Percentiles rank a stretch among this genome's conserved stretches.
phyloP scores from a whole-genome alignment of 306 rosid genomes.

The Trichosanthes cucumerina region DNA sequence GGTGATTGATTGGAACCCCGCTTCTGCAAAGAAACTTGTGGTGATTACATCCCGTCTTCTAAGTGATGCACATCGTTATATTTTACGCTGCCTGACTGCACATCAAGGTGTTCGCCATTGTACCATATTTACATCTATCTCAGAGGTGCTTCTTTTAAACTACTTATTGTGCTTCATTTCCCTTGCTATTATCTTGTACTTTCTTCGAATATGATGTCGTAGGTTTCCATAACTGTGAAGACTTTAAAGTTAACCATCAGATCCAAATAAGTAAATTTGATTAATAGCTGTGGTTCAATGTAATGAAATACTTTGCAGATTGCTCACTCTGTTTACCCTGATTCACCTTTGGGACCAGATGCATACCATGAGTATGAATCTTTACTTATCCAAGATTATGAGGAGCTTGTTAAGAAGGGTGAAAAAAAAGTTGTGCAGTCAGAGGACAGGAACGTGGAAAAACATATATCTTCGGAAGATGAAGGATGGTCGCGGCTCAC shows the following conservation, averaged over 20 bases:
- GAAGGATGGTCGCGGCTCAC: slow-evolving; percentile 44
- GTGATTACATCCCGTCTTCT: slow-evolving; percentile 62
- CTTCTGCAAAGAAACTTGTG: slow-evolving; percentile 42
- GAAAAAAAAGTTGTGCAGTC: slow-evolving; percentile 20
- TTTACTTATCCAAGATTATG: slow-evolving; percentile 83
- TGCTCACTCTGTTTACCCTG: slow-evolving; percentile 69
- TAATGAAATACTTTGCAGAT: slow-evolving; percentile 36
- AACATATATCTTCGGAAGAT: slow-evolving; percentile 27
- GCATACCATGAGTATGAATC: slow-evolving; percentile 88
- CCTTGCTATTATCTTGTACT: neutral
- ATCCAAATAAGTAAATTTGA: neutral
- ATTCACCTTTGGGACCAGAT: slow-evolving; percentile 93
- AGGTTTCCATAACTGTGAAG: neutral
- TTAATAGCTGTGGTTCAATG: neutral
- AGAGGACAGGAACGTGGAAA: slow-evolving; percentile 26
- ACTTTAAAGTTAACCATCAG: neutral
- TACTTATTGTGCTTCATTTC: neutral
- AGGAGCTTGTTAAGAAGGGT: slow-evolving; percentile 59
- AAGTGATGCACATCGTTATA: slow-evolving; percentile 86
- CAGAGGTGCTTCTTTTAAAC: slow-evolving; percentile 56
- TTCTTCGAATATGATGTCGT: neutral
- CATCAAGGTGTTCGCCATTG: slow-evolving; percentile 60
- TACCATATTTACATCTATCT: slow-evolving; percentile 65
- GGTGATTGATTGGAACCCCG: slow-evolving; percentile 71
- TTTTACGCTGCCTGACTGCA: slow-evolving; percentile 70